Conservation (phyloP, 208 protist genomes). For the Borovskyia barvae region DNA sequence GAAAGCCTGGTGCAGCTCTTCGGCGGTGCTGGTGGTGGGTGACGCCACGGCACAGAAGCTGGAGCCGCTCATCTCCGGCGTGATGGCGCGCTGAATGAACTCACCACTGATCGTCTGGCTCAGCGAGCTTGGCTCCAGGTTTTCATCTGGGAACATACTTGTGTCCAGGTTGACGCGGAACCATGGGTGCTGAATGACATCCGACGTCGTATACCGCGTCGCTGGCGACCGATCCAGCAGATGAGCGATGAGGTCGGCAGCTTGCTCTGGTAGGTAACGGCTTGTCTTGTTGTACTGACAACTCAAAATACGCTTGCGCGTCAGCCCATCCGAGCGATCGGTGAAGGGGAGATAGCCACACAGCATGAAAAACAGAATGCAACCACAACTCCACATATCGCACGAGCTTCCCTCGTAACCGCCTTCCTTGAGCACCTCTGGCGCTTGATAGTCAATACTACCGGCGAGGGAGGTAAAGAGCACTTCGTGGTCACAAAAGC, state of each 20-base stretch:
- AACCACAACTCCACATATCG: constrained; percentile 97
- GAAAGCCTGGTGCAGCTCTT: constrained; percentile 76
- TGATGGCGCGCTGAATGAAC: constrained; percentile 66
- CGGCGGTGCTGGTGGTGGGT: constrained; percentile 33
- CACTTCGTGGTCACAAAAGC: constrained; percentile 61
- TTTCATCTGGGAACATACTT: constrained; percentile 58
- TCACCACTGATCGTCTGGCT: constrained; percentile 38
- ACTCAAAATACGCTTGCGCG: constrained; percentile 82
- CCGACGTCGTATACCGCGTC: constrained; percentile 63
- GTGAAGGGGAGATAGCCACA: constrained; percentile 97
- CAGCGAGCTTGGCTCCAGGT: constrained; percentile 20
- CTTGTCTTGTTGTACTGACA: constrained; percentile 85
- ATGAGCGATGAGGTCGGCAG: constrained; percentile 74
- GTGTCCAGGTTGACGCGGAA: constrained; percentile 76
- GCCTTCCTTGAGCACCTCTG: constrained; percentile 83
- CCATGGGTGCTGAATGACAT: constrained; percentile 81
- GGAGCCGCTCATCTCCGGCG: constrained; percentile 33
- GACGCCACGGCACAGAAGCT: constrained; percentile 24
- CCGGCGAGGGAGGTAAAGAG: constrained; percentile 83
- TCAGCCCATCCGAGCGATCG: constrained; percentile 78
- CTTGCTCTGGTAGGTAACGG: constrained; percentile 61
- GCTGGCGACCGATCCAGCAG: constrained; percentile 66
- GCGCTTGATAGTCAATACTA: constrained; percentile 90
- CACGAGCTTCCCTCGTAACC: constrained; percentile 93
- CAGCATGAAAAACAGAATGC: constrained; percentile 98